A percentile compares a stretch with the other conserved stretches of the same genome.
These are phyloP conservation scores for Trichosanthes truncata DNA, from an alignment of 306 rosid species.

Conservation along the genomic window DNA sequence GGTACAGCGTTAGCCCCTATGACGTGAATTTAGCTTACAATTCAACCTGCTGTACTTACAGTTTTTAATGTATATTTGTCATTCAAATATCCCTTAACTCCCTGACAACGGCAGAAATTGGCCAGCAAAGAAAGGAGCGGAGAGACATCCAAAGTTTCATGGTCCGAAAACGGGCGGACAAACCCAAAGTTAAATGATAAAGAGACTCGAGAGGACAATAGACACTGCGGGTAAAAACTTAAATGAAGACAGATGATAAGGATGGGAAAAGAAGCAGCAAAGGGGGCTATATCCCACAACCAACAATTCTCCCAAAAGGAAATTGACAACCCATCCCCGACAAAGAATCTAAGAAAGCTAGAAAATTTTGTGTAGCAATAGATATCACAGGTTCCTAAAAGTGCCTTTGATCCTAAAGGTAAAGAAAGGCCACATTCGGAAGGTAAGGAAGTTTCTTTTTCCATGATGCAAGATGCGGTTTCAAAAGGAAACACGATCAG, in stretches of 20 bases:
- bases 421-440: background rate
- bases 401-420: background rate
- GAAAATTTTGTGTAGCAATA: too few species aligned
- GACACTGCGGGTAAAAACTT: too few species aligned
- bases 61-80: background rate
- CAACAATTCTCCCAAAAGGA: too few species aligned
- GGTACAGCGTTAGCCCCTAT: conserved; percentile 6
- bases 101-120: background rate
- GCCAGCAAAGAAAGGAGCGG: background rate
- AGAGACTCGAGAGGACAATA: too few species aligned
- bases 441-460: background rate
- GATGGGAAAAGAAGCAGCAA: too few species aligned
- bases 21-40: background rate
- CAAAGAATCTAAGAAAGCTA: too few species aligned
- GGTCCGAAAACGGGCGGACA: background rate
- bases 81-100: background rate
- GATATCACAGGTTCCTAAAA: background rate
- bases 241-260: too few species aligned
- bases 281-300: too few species aligned
- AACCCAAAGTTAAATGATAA: too few species aligned
- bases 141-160: background rate
- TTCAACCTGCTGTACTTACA: background rate
- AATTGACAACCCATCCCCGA: too few species aligned
- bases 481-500: background rate
- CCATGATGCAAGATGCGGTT: background rate